Percentiles rank a stretch among this genome's conserved stretches.
phyloP scores from a whole-genome alignment of 257 asterid genomes.

The Plantago ovata region DNA sequence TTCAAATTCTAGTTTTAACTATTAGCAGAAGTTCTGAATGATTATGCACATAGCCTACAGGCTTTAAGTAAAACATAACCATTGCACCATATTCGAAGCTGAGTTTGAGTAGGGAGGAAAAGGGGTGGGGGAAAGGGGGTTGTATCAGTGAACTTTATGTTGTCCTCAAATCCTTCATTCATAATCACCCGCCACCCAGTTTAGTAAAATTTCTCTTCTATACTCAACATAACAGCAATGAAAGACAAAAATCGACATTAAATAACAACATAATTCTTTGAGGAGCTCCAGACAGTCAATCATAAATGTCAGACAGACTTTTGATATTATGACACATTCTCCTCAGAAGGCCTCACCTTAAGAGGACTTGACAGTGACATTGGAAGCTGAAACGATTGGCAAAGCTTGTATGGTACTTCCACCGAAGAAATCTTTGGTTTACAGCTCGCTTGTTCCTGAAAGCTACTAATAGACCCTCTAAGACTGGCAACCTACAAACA shows the following conservation, averaged over 20 bases:
- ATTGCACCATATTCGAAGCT: too few species aligned
- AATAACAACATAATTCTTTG: too few species aligned
- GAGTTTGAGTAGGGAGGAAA: too few species aligned
- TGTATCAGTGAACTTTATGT: too few species aligned
- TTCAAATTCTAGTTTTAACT: too few species aligned
- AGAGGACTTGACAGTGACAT: conserved; percentile 50
- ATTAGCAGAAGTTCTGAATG: too few species aligned
- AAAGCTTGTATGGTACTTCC: conserved; percentile 56
- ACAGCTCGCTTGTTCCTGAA: conserved; percentile 77
- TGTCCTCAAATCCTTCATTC: too few species aligned
- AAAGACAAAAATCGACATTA: too few species aligned
- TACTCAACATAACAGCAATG: background rate
- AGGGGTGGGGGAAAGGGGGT: too few species aligned
- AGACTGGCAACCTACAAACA: conserved; percentile 49
- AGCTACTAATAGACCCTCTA: conserved; percentile 52
- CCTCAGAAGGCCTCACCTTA: conserved; percentile 39
- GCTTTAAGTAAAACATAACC: too few species aligned
- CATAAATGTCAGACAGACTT: background rate
- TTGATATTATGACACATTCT: background rate
- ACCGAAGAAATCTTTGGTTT: conserved; percentile 51
- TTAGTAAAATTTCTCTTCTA: background rate
- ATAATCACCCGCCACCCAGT: too few species aligned
- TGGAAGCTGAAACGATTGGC: conserved; percentile 54
- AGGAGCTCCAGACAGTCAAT: background rate
- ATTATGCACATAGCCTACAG: too few species aligned